Percentiles rank a stretch among this genome's conserved stretches.
phyloP scores from a whole-genome alignment of 225 moss, liverwort and hornwort species.

The Rhytidiadelphus loreus region DNA sequence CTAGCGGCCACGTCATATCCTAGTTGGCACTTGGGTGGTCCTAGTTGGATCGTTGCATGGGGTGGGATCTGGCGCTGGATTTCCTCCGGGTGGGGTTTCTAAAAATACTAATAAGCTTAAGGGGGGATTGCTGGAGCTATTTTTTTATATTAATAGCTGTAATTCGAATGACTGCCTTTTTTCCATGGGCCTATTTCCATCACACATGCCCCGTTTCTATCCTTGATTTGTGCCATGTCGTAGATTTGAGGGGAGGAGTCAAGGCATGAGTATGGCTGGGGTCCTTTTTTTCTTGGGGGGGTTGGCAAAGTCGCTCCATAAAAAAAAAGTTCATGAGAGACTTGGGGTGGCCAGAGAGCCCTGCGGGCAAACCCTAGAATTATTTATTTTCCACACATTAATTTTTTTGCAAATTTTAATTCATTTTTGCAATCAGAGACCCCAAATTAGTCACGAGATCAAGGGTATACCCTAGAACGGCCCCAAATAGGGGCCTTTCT shows the following conservation, averaged over 20 bases:
- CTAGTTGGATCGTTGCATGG: neutral
- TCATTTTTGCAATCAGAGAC: no score
- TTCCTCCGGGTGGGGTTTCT: neutral
- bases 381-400: no score
- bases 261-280: neutral
- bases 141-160: neutral
- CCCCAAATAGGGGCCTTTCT: no score
- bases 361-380: no score
- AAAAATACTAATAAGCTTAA: neutral
- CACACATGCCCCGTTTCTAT: neutral
- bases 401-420: no score
- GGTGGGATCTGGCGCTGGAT: neutral
- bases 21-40: neutral
- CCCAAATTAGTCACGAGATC: no score
- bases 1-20: neutral
- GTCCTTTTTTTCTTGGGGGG: neutral
- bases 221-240: neutral
- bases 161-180: neutral
- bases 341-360: no score
- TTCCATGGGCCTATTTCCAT: neutral
- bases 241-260: no score
- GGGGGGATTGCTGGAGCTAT: neutral
- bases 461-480: no score
- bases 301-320: neutral
- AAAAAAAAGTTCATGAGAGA: neutral